A percentile compares a stretch with the other conserved stretches of the same genome.
Conservation (phyloP, 352 stramenopile species). For the Globisporangium emineosum region DNA sequence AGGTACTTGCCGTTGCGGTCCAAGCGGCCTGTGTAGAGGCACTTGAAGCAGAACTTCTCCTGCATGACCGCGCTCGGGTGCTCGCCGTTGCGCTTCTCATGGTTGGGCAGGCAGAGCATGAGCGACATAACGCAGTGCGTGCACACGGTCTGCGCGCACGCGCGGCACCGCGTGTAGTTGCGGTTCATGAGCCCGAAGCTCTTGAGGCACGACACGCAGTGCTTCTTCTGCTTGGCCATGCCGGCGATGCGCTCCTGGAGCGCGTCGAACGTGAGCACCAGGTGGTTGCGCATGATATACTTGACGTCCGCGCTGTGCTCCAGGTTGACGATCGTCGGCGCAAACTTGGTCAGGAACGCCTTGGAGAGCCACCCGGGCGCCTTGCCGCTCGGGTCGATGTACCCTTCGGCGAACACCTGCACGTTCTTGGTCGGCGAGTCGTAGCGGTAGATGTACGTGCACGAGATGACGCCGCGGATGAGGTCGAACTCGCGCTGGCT, state of each 20-base stretch:
- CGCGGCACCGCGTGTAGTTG: constrained; percentile 43
- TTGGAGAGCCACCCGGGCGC: constrained; percentile 31
- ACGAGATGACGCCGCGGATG: constrained; percentile 35
- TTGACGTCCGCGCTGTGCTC: constrained; percentile 50
- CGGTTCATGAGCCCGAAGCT: constrained; percentile 37
- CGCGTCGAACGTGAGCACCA: constrained; percentile 34
- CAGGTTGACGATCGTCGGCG: constrained; percentile 40
- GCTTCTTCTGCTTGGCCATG: constrained; percentile 29
- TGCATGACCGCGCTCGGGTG: constrained; percentile 60
- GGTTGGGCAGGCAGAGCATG: constrained; percentile 50
- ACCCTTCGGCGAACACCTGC: constrained; percentile 37
- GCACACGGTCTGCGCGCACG: constrained; percentile 52
- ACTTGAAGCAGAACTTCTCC: constrained; percentile 66
- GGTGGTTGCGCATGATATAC: constrained; percentile 42
- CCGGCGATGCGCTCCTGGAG: constrained; percentile 34
- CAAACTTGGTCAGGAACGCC: constrained; percentile 40
- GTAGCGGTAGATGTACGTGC: constrained; percentile 45
- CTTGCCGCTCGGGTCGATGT: constrained; percentile 37
- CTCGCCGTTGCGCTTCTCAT: constrained; percentile 52
- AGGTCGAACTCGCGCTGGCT: constrained; percentile 45
- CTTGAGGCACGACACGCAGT: constrained; percentile 38
- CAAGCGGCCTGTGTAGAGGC: constrained; percentile 47
- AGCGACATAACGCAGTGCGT: constrained; percentile 50
- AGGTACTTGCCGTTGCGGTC: constrained; percentile 44
- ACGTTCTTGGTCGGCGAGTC: constrained; percentile 41